Evolutionary conservation across 441 rosid genomes (phyloP).

Genomic region (Erysimum pusillum): DNA sequence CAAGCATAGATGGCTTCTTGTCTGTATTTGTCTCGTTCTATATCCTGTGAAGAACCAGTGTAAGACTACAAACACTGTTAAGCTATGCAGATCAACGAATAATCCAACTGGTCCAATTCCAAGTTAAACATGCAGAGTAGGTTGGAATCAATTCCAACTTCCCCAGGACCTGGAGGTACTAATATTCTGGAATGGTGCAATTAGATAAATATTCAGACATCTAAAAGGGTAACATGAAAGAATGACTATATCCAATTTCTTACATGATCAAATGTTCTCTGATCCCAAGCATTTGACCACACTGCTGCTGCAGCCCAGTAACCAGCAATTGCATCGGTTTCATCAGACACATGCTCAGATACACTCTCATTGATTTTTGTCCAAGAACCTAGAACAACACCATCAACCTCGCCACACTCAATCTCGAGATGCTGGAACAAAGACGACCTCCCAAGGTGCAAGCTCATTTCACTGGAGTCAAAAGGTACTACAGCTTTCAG

Average conservation of each 20-base stretch:
- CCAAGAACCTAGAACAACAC: conserved; percentile 97
- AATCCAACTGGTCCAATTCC: conserved; percentile 24
- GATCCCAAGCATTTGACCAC: conserved; percentile 97
- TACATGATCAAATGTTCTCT: conserved; percentile 93
- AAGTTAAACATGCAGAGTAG: conserved; percentile 25
- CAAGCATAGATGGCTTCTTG: conserved; percentile 31
- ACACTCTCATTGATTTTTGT: conserved; percentile 64
- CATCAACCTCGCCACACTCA: conserved; percentile 96
- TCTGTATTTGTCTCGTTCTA: conserved; percentile 10
- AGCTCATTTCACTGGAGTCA: conserved; percentile 58
- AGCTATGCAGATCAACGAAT: conserved; percentile 10
- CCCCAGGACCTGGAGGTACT: conserved; percentile 23
- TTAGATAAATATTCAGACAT: conserved; percentile 24
- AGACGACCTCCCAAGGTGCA: conserved; percentile 61
- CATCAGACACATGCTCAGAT: conserved; percentile 61
- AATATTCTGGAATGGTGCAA: conserved; percentile 36
- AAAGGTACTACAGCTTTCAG: conserved; percentile 49
- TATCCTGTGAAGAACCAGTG: conserved; percentile 6
- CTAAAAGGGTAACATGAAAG: conserved; percentile 30
- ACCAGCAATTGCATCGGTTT: conserved; percentile 75
- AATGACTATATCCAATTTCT: conserved; percentile 46
- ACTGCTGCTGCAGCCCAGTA: conserved; percentile 98
- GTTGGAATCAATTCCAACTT: conserved; percentile 36
- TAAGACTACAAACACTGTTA: conserved; percentile 16
- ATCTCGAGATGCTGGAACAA: conserved; percentile 55